phyloP scores from a whole-genome alignment of 257 asterid species.

The Solanum paucissectum region DNA sequence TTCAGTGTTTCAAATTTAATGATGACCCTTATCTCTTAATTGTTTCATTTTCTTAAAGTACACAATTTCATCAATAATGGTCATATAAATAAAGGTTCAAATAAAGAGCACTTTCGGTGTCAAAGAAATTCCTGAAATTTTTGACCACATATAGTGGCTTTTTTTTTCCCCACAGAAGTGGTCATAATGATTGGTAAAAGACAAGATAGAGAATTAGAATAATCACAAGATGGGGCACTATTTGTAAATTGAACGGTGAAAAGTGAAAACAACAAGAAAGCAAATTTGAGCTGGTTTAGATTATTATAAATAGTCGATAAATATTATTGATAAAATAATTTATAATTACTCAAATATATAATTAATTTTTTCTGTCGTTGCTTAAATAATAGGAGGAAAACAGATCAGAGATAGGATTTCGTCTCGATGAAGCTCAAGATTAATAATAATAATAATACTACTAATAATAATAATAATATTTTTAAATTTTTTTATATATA shows the following conservation, averaged over 20 bases:
- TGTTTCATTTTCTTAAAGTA: neutral
- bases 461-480: too few relatives aligned
- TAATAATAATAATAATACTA: too few relatives aligned
- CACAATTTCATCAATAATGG: neutral
- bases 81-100: neutral
- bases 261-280: neutral
- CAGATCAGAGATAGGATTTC: too few relatives aligned
- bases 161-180: neutral
- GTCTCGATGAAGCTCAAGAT: too few relatives aligned
- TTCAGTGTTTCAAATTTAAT: neutral
- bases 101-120: neutral
- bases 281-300: accelerated
- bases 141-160: neutral
- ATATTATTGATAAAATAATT: too few relatives aligned
- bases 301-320: too few relatives aligned
- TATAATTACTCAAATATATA: neutral
- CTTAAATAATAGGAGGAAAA: neutral
- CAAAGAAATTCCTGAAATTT: neutral
- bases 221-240: neutral
- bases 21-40: neutral
- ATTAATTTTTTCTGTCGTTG: too few relatives aligned
- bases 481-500: too few relatives aligned
- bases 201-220: neutral
- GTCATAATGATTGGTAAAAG: neutral
- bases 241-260: neutral